Evolutionary conservation across 2,329 filamentous ascomycete species (phyloP), one percentile per base, ranked within the genome.

Genomic region (Ophidiomyces ophidiicola): DNA sequence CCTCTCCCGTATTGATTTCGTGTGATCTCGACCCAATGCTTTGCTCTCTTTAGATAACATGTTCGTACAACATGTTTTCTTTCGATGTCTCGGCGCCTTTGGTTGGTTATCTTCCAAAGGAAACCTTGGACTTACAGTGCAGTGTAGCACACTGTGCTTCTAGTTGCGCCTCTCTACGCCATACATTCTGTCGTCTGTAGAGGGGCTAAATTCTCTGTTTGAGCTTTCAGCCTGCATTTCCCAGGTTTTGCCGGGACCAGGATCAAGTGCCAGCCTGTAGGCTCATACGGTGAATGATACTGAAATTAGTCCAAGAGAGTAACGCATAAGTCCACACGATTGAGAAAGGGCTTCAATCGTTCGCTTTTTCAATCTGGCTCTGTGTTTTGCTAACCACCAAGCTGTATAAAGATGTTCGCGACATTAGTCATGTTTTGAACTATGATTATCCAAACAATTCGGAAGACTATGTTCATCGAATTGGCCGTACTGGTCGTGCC

Each of bases 391-490:
- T 93, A 92, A 93, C 82, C 73, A 76, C 46, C 48, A 46, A 65
- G 73, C 62, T 69, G 63, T 70, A 58, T 68, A 61, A 94, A 96
- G 90, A 98, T 82, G 90, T 98, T 72, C 88, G 87, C 71, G 93
- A 98, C 76, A 98, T 98, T 72, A 96, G 90, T 69, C 90, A 98
- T 71, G 90, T 98, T 69, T 76, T 98, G 70, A 96, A 96, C 79
- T 94, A 96, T 83, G 90, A 96, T 66, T 96, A 96, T 68, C 88
- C 88, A 64, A 96, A 96, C 73, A 96, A 79, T 62, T 78, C 74
- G 54, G 75, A 79, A 62, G 75, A 79, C 56, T 79, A 79, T 54
- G 72, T 79, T 59, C 75, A 79, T 61, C 74, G 75, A 57, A 78
- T 78, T 60, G 75, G 75, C 58, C 72, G 75, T 66, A 79, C 75